Percentiles rank a stretch among this genome's conserved stretches.
Conservation (phyloP, 2,329 filamentous ascomycete genomes). For the Fusarium avenaceum region DNA sequence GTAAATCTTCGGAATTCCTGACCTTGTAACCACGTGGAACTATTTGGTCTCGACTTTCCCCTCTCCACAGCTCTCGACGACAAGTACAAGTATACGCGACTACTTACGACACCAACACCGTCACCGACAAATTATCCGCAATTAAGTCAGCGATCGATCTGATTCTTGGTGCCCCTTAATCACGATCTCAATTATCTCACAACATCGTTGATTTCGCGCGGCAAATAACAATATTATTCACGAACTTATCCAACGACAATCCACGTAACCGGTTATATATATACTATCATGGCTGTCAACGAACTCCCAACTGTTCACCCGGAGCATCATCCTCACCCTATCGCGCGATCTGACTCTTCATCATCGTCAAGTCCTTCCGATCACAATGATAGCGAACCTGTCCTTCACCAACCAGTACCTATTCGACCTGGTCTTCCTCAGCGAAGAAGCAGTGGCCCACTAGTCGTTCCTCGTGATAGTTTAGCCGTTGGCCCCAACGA, state of each 20-base stretch:
- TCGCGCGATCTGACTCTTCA: constrained; percentile 57
- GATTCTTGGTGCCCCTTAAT: not conserved
- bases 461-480: constrained; percentile 84
- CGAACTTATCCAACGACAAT: not conserved
- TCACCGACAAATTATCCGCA: constrained; percentile 22
- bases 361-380: constrained; percentile 52
- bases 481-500: constrained; percentile 79
- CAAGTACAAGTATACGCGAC: constrained; percentile 31
- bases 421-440: constrained; percentile 76
- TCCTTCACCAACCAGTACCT: constrained; percentile 66
- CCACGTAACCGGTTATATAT: not conserved
- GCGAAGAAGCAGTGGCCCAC: constrained; percentile 84
- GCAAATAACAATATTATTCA: constrained; percentile 26
- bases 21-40: constrained; percentile 46
- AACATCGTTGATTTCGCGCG: constrained; percentile 12
- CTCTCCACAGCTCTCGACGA: constrained; percentile 20
- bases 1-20: constrained; percentile 37
- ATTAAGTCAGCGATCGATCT: constrained; percentile 4
- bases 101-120: not conserved
- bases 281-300: constrained; percentile 44
- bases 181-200: constrained; percentile 14
- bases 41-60: constrained; percentile 40
- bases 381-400: constrained; percentile 54
- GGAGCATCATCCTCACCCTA: constrained; percentile 51
- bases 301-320: constrained; percentile 44